Conservation (phyloP, 2,329 filamentous ascomycete species). For the Calonectria crousiana region DNA sequence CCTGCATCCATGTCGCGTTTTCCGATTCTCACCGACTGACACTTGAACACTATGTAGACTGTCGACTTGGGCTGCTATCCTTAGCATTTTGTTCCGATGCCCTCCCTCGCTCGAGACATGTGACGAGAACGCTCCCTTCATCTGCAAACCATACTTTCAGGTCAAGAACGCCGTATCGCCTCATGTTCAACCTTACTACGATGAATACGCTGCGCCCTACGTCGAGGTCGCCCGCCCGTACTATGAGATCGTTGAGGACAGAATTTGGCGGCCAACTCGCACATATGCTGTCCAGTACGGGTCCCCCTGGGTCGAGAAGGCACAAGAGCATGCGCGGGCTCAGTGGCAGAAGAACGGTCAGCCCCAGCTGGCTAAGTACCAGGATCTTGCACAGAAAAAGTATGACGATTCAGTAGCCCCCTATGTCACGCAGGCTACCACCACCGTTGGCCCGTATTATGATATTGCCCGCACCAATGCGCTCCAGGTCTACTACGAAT, state of each 20-base stretch:
- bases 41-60: constrained; percentile 66
- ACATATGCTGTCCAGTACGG: constrained; percentile 79
- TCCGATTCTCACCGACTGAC: constrained; percentile 13
- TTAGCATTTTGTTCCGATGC: constrained; percentile 86
- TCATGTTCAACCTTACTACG: constrained; percentile 86
- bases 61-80: constrained; percentile 86
- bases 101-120: constrained; percentile 77
- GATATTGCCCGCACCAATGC: constrained; percentile 72
- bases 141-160: constrained; percentile 88
- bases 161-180: constrained; percentile 74
- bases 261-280: constrained; percentile 77
- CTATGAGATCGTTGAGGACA: constrained; percentile 70
- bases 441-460: constrained; percentile 78
- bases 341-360: constrained; percentile 86
- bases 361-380: constrained; percentile 78
- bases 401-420: constrained; percentile 82
- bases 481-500: constrained; percentile 76
- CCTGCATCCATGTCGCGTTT: constrained; percentile 19
- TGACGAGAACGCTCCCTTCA: constrained; percentile 75
- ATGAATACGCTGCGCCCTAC: constrained; percentile 86
- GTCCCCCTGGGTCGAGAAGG: constrained; percentile 77
- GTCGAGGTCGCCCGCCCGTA: constrained; percentile 84
- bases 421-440: constrained; percentile 73
- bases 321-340: constrained; percentile 72
- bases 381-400: constrained; percentile 69